phyloP scores from a whole-genome alignment of 1,139 yeast genomes.

The Nematodospora anomalae region DNA sequence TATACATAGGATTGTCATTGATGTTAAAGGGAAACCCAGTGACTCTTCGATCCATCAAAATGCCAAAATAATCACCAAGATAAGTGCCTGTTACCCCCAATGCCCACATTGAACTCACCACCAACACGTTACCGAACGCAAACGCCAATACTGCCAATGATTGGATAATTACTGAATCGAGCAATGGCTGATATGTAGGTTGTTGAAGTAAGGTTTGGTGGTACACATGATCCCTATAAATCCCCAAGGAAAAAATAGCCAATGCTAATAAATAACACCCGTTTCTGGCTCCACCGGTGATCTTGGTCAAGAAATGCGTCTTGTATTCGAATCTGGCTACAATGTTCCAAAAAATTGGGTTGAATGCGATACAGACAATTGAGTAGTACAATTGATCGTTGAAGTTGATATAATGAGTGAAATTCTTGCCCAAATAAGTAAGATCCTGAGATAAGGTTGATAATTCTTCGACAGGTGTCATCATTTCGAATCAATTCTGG shows the following conservation, averaged over 20 bases:
- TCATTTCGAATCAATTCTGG: too few species aligned
- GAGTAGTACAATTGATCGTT: constrained; percentile 35
- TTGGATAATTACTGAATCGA: constrained; percentile 35
- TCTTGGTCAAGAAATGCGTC: constrained; percentile 69
- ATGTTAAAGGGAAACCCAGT: constrained; percentile 94
- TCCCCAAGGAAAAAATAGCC: constrained; percentile 81
- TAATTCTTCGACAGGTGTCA: constrained; percentile 7
- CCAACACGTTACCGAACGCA: constrained; percentile 74
- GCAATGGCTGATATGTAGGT: constrained; percentile 55
- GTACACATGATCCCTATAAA: constrained; percentile 76
- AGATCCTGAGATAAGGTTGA: constrained; percentile 15
- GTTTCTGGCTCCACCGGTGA: constrained; percentile 61
- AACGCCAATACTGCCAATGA: constrained; percentile 44
- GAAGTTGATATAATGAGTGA: constrained; percentile 24
- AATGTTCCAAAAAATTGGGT: constrained; percentile 93
- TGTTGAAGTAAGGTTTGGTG: constrained; percentile 53
- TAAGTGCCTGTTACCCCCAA: constrained; percentile 96
- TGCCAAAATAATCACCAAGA: constrained; percentile 95
- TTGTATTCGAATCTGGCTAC: constrained; percentile 86
- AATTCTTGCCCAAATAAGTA: constrained; percentile 20
- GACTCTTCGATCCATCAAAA: constrained; percentile 85
- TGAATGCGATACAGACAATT: constrained; percentile 70
- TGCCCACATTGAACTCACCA: constrained; percentile 84
- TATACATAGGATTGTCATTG: constrained; percentile 93
- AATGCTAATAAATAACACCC: constrained; percentile 87